phyloP scores from a whole-genome alignment of 768 basidiomycete species.

The Boletus insuetus region DNA sequence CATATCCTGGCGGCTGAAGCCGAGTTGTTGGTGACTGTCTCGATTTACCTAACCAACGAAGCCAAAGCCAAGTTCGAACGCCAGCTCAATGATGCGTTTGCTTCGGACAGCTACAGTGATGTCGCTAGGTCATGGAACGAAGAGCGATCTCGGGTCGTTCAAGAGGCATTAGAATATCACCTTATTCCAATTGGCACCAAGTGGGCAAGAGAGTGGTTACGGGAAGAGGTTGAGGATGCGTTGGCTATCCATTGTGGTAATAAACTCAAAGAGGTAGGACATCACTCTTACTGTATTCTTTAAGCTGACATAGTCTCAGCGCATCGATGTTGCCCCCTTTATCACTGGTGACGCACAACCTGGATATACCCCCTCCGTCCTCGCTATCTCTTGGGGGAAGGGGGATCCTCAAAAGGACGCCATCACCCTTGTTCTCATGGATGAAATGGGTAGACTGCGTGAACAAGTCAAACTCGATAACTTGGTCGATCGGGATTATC shows the following conservation, averaged over 20 bases:
- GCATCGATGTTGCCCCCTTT: conserved; percentile 81
- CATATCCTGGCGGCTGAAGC: conserved; percentile 88
- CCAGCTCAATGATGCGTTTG: conserved; percentile 75
- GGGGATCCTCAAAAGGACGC: conserved; percentile 92
- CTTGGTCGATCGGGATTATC: conserved; percentile 64
- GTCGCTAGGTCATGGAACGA: conserved; percentile 90
- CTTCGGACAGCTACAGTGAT: conserved; percentile 81
- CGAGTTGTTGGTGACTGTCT: conserved; percentile 80
- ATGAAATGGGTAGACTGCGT: conserved; percentile 86
- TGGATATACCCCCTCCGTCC: conserved; percentile 73
- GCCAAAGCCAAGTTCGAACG: conserved; percentile 68
- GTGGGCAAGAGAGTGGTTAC: conserved; percentile 85
- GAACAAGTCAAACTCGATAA: conserved; percentile 90
- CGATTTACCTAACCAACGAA: conserved; percentile 63
- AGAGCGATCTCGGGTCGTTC: conserved; percentile 73
- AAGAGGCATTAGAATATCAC: conserved; percentile 74
- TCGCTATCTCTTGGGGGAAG: conserved; percentile 92
- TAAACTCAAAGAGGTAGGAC: conserved; percentile 67
- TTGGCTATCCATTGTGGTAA: conserved; percentile 67
- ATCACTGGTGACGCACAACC: conserved; percentile 55
- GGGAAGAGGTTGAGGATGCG: conserved; percentile 87
- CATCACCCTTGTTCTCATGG: conserved; percentile 80
- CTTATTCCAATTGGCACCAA: conserved; percentile 83
- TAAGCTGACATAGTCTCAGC: conserved; percentile 43
- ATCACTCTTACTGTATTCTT: background rate